A percentile compares a stretch with the other conserved stretches of the same genome.
Conservation (phyloP, 768 basidiomycete species). For the Tricholoma sp. region DNA sequence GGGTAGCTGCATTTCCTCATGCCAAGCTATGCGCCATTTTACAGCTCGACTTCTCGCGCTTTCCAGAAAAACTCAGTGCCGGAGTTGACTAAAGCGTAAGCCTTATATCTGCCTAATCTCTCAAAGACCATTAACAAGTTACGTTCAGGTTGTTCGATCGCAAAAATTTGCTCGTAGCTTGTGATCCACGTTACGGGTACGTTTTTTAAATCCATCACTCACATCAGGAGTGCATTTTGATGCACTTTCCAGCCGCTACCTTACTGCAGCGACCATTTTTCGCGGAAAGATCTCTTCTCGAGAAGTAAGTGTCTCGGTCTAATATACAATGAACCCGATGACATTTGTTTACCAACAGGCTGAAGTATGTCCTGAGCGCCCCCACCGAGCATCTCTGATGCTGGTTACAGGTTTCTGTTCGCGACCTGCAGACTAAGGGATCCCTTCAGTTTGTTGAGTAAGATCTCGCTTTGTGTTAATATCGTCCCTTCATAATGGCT, state of each 20-base stretch:
- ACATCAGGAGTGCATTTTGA: constrained; percentile 2
- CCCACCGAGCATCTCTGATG: constrained; percentile 7
- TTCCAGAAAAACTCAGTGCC: constrained; percentile 58
- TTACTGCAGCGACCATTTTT: constrained; percentile 86
- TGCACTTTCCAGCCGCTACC: constrained; percentile 53
- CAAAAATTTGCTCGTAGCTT: constrained; percentile 75
- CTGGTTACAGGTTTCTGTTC: constrained; percentile 53
- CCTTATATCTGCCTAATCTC: background rate
- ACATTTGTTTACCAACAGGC: constrained; percentile 37
- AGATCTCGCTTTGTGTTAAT: constrained; percentile 16
- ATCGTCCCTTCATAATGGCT: background rate
- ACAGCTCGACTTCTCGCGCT: constrained; percentile 54
- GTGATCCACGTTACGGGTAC: constrained; percentile 74
- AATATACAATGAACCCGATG: constrained; percentile 22
- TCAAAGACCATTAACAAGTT: background rate
- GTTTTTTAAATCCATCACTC: constrained; percentile 13
- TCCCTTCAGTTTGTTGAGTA: constrained; percentile 78
- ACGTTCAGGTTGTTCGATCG: constrained; percentile 67
- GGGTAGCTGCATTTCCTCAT: constrained; percentile 90
- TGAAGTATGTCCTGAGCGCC: constrained; percentile 38
- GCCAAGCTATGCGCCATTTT: constrained; percentile 91
- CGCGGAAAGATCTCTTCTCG: constrained; percentile 75
- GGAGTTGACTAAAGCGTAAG: constrained; percentile 74
- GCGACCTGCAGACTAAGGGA: constrained; percentile 70
- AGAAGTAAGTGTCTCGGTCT: constrained; percentile 51